Evolutionary conservation across 1,284 basidiomycete species (phyloP).

Genomic region (Cerioporus squamosus): DNA sequence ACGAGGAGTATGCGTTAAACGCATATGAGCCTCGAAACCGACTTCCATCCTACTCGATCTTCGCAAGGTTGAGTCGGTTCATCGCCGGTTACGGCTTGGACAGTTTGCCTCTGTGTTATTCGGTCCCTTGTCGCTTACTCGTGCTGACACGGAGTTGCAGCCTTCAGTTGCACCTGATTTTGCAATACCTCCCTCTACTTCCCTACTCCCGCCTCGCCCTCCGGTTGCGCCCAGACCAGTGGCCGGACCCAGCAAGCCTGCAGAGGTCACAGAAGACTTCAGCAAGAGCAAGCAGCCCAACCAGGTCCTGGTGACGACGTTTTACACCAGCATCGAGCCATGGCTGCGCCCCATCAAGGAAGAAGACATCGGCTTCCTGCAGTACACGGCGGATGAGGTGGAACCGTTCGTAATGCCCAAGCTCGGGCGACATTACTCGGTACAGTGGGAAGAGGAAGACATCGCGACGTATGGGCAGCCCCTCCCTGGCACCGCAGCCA

Average conservation of each 20-base stretch:
- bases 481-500: conserved; percentile 43
- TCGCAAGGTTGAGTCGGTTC: too few relatives aligned
- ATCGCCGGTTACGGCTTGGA: too few relatives aligned
- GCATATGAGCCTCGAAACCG: too few relatives aligned
- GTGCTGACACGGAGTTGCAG: conserved; percentile 31
- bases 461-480: conserved; percentile 51
- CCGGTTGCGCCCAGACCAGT: conserved; percentile 69
- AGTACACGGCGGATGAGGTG: conserved; percentile 85
- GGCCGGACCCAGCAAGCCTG: conserved; percentile 80
- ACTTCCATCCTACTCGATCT: too few relatives aligned
- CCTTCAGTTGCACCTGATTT: conserved; percentile 58
- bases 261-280: conserved; percentile 86
- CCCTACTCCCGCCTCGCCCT: conserved; percentile 68
- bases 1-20: too few relatives aligned
- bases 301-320: conserved; percentile 72
- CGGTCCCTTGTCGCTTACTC: neutral
- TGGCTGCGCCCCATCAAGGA: conserved; percentile 87
- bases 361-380: conserved; percentile 90
- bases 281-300: conserved; percentile 78
- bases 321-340: conserved; percentile 85
- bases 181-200: conserved; percentile 48
- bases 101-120: too few relatives aligned
- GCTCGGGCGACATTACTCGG: conserved; percentile 87
- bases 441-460: conserved; percentile 94
- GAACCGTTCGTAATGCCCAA: conserved; percentile 87